These are phyloP conservation scores for Russula griseocarnosa DNA, from an alignment of 768 basidiomycete species.

Conservation along the genomic window DNA sequence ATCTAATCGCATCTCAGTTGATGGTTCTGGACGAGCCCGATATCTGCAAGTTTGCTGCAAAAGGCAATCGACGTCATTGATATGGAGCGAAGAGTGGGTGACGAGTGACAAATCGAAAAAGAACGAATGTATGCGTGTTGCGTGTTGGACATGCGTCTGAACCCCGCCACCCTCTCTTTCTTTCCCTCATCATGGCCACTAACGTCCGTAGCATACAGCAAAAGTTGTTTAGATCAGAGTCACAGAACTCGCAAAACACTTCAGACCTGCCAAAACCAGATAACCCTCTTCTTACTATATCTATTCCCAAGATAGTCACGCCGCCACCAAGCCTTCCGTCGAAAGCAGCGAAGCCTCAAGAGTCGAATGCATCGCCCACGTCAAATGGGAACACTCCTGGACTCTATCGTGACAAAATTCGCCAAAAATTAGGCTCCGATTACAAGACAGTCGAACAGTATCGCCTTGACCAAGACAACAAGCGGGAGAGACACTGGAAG, in stretches of 20 bases:
- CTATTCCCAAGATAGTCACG: conserved; percentile 55
- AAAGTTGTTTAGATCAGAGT: conserved; percentile 22
- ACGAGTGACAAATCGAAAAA: conserved; percentile 1
- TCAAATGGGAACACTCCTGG: conserved; percentile 24
- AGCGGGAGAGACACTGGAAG: conserved; percentile 90
- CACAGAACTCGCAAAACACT: conserved; percentile 21
- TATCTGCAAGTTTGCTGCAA: background rate
- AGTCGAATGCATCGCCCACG: conserved; percentile 18
- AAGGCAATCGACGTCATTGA: conserved; percentile 19
- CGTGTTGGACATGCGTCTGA: conserved; percentile 5
- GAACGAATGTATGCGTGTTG: conserved; percentile 6
- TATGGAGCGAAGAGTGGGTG: background rate
- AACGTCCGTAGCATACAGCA: conserved; percentile 59
- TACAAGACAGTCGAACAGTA: conserved; percentile 82
- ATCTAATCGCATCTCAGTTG: background rate
- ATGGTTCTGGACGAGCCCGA: background rate
- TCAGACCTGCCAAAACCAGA: conserved; percentile 28
- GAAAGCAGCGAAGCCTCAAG: conserved; percentile 15
- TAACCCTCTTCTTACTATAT: conserved; percentile 53
- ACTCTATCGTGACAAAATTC: conserved; percentile 62
- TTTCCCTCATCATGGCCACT: conserved; percentile 38
- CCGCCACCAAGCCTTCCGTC: conserved; percentile 36
- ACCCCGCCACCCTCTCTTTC: conserved; percentile 16
- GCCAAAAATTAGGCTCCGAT: conserved; percentile 56
- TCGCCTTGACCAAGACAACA: conserved; percentile 78